Evolutionary conservation across 805 yeast genomes (phyloP).

Genomic region (Pichia nakasei): DNA sequence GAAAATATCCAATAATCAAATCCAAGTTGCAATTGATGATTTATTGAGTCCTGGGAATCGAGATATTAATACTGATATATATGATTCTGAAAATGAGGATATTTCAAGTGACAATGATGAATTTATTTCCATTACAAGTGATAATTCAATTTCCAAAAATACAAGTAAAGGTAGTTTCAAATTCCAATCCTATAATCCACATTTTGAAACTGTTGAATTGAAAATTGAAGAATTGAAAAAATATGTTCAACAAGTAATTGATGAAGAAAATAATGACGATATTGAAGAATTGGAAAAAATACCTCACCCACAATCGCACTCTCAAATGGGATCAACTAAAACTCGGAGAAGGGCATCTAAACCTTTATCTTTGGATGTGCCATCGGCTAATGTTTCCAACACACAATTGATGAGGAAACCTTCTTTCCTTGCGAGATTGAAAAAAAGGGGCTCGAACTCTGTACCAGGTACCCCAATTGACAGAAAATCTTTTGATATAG

Average conservation of each 20-base stretch:
- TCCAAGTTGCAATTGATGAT: background rate
- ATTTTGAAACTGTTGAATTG: conserved; percentile 1
- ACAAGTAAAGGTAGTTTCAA: background rate
- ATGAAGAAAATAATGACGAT: background rate
- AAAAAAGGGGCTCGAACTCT: background rate
- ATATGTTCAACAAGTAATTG: background rate
- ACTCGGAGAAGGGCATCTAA: background rate
- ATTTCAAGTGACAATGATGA: background rate
- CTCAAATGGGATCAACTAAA: background rate
- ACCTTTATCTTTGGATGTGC: background rate
- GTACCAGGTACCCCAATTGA: background rate
- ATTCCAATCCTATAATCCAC: background rate
- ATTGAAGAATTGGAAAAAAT: background rate
- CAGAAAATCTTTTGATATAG: background rate
- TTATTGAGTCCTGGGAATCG: no score
- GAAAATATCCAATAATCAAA: background rate
- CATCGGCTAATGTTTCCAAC: background rate
- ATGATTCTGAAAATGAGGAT: background rate
- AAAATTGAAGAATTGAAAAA: background rate
- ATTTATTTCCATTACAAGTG: background rate
- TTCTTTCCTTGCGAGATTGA: conserved; percentile 6
- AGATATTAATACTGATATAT: no score
- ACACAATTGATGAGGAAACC: conserved; percentile 1
- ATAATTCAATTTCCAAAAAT: background rate
- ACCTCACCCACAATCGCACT: background rate